phyloP scores from a whole-genome alignment of 148 eudicot genomes.

The Mesembryanthemum crystallinum region DNA sequence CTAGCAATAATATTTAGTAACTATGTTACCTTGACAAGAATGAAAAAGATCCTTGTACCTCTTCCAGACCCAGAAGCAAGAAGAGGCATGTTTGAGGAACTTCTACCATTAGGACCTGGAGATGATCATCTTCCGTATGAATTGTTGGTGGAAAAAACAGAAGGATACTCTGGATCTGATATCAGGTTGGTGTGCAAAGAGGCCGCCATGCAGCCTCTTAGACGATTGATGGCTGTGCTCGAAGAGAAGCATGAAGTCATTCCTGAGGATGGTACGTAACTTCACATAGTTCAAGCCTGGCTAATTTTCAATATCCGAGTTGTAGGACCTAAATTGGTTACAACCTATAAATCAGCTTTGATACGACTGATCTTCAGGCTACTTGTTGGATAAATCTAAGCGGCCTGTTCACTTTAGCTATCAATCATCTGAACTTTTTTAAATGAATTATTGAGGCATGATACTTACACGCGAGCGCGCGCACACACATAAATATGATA shows the following conservation, averaged over 20 bases:
- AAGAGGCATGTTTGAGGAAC: slow-evolving; percentile 83
- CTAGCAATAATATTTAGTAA: neutral
- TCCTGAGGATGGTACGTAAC: slow-evolving; percentile 77
- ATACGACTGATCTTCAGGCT: no score
- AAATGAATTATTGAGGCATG: no score
- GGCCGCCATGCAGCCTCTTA: slow-evolving; percentile 98
- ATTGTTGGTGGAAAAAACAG: slow-evolving; percentile 68
- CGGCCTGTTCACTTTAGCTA: no score
- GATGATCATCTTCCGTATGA: slow-evolving; percentile 68
- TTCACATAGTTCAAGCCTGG: neutral
- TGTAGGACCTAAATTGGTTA: neutral
- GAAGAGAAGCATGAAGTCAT: slow-evolving; percentile 62
- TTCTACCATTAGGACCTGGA: slow-evolving; percentile 52
- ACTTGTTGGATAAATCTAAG: no score
- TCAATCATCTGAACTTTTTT: no score
- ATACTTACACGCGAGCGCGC: no score
- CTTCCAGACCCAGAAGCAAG: slow-evolving; percentile 97
- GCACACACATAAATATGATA: no score
- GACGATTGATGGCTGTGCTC: slow-evolving; percentile 73
- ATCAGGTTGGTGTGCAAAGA: slow-evolving; percentile 92
- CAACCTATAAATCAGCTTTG: neutral
- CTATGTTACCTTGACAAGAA: slow-evolving; percentile 23
- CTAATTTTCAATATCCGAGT: neutral
- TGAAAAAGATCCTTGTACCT: slow-evolving; percentile 82
- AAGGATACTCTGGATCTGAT: slow-evolving; percentile 94